Base-by-base conservation (phyloP, 148 eudicot species). In the Cornus florida region DNA sequence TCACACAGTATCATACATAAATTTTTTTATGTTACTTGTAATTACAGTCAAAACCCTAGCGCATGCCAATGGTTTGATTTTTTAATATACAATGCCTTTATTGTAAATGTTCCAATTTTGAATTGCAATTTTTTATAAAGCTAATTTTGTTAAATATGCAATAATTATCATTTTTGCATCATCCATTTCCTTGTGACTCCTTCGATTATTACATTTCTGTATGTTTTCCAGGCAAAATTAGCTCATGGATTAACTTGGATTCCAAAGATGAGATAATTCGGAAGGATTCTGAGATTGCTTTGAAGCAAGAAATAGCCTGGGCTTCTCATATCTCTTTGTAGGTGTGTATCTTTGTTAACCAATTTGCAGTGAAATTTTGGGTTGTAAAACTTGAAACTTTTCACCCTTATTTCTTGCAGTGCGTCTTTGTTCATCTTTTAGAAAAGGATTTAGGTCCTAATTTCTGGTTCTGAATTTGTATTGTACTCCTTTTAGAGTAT, bases 201-300 rank as follows among this genome's bases (percentile, higher is more conserved):
- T 28, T 56, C n/a, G 38, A 7, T 57, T 43, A 16, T 41, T 46
- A 19, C 5, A 57, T 22, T 32, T 57, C 19, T 72, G 41, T n/a
- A 43, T 76, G 67, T 48, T 41, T 12, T 81, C 19, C 77, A 95
- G 99, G 99, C 59, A 96, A 92, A 86, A 83, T 96, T 77, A 93
- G 99, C 89, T 88, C 97, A 24, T 96, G 99, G 99, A 92, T 96
- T 76, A 97, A 96, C 85, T 89, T 96, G 89, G 99, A 96, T 82
- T 89, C 99, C 7, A 92, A 92, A 69, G 94, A 96, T 82, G 94
- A 91, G 80, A 77, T 83, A 35, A 83, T 96, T 16, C 82, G 94
- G 74, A 82, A 72, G 67, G 98, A 93, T 86, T 96, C 99, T 67
- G 99, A 96, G 76, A 85, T 86, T 80, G 78, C 84, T 74, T 84